Evolutionary conservation across 2,329 filamentous ascomycete genomes (phyloP), one percentile per base, ranked within the genome.

Genomic region (Botryotinia convoluta): DNA sequence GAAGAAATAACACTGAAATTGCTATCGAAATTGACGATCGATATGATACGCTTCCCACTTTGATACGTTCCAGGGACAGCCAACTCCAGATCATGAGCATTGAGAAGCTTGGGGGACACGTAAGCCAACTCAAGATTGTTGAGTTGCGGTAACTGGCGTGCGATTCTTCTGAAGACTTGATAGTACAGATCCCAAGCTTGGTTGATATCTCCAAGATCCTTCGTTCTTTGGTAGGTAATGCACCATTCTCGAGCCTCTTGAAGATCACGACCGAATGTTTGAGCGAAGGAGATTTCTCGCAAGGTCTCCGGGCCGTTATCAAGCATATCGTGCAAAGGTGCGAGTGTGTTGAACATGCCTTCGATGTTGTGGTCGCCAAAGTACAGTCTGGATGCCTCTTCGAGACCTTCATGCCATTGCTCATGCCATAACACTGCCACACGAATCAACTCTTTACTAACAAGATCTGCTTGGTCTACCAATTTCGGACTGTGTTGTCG

Each of bases 171-270:
- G 89, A 99, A 99, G 0, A 98, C 96, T 77, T 97, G 94, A 83
- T 99, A 99, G 83, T 99, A 99, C 22, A 99, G 88, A 83, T 99
- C 97, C 96, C 96, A 99, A 10, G 96, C 96, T 83, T 97, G 94
- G 80, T 98, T 99, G 63, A 99, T 89, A 81, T 99, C 97, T 65
- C 93, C 95, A 74, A 96, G 90, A 80, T 99, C 96, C 69, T 91
- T 88, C n/a, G 93, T 96, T 59, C 90, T 89, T 79, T 93, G 92
- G 83, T 97, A 99, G 71, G 97, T 93, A 75, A 93, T 91, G 82
- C 96, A 99, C 92, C 96, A 99, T 78, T 98, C 95, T 74, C 94
- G 92, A 14, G 96, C 97, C 83, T 99, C 97, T 74, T 93, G 92
- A 35, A 99, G 87, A 81, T 99, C 97, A 45, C 97, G 91, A 0